Base-by-base conservation (phyloP, 495 filamentous ascomycete genomes). In the Penicillium psychrofluorescens region DNA sequence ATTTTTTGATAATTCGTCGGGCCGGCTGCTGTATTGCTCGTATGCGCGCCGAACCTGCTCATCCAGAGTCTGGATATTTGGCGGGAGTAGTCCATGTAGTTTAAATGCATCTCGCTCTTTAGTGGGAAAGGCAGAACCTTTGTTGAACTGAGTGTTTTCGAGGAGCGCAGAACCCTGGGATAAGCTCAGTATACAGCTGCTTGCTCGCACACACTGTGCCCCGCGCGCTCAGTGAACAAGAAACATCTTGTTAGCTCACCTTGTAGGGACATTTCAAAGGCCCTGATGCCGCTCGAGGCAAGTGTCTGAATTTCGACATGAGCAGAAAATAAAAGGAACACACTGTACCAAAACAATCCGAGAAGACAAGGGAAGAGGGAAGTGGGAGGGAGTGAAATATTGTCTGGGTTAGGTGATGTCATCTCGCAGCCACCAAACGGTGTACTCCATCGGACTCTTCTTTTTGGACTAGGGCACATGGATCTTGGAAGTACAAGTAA, bases 21-120 rank as follows among this genome's bases (percentile, higher is more conserved):
- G 45, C 7, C 77, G 67, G 12, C 68, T 76, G 33, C 56, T 62
- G 56, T 91, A 95, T 58, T 95, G 89, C 50, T 86, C 65, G 63
- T 94, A 91, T 1, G 89, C 88, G 13, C 89, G 75, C 40, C 78
- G 58, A 11, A 81, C 80, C 54, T 95, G 89, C 48, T 88, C 81
- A 10, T 90, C 83, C n/a, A 95, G 72, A 0, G 83, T 86, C 53
- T 90, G 85, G 11, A 88, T 65, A 55, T 80, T 77, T 8, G 72
- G 71, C 0, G 89, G 89, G 2, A 95, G 64, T 12, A 90, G 62
- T 4, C 87, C 85, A 14, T 81, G 70, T 1, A 94, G 73, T 11
- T 74, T 73, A 63, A 95, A 94, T 5, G 72, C 64, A 11, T 67
- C 59, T 4, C 89, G 74, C 49, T 95, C 89, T 29, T 84, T 60